Evolutionary conservation across 2,329 filamentous ascomycete genomes (phyloP).

Genomic region (Trichoderma citrinoviride): DNA sequence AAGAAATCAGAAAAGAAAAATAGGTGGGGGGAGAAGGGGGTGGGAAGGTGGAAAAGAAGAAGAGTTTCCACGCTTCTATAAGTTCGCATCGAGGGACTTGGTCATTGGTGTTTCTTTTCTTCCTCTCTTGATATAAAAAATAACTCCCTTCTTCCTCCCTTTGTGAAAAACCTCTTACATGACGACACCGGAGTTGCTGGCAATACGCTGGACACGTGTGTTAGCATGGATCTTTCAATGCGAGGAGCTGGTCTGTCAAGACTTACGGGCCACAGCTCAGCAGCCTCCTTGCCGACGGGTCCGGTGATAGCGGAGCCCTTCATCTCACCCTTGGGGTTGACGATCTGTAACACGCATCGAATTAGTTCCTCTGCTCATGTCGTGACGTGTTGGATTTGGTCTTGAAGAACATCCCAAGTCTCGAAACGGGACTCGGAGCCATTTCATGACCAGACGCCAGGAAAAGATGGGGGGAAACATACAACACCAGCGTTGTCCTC

Average conservation of each 20-base stretch:
- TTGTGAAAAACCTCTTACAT: constrained; percentile 65
- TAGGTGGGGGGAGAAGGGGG: background rate
- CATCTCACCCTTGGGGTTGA: constrained; percentile 99
- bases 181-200: constrained; percentile 99
- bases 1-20: constrained; percentile 19
- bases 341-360: constrained; percentile 61
- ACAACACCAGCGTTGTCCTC: constrained; percentile 99
- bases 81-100: constrained; percentile 37
- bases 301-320: constrained; percentile 99
- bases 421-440: background rate
- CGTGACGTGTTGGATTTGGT: background rate
- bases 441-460: background rate
- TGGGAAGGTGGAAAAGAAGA: constrained; percentile 1
- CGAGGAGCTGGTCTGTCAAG: background rate
- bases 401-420: background rate
- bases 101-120: constrained; percentile 32
- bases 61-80: constrained; percentile 31
- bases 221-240: background rate
- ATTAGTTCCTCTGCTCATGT: constrained; percentile 36
- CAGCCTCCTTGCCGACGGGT: constrained; percentile 98
- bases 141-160: constrained; percentile 12
- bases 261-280: constrained; percentile 97
- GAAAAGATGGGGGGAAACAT: constrained; percentile 44
- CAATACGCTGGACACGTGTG: constrained; percentile 72
- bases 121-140: constrained; percentile 2